These are phyloP conservation scores for Discostella stelligeroides DNA, from an alignment of 108 stramenopile species.

Conservation along the genomic window DNA sequence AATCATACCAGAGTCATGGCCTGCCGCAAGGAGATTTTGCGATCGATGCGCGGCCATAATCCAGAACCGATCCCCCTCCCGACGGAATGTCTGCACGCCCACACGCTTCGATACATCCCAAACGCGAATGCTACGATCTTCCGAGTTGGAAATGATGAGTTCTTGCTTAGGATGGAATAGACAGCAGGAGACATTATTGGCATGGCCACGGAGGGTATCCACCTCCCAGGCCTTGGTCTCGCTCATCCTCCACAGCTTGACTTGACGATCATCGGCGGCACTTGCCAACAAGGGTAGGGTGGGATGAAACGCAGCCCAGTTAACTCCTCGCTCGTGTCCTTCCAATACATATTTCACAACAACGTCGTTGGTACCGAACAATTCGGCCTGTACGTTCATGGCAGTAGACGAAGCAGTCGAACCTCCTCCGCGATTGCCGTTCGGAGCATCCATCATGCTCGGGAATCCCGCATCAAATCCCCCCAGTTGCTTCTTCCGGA, in stretches of 20 bases:
- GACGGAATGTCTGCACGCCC: slow-evolving; percentile 97
- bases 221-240: slow-evolving; percentile 99
- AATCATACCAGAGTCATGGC: slow-evolving; percentile 99
- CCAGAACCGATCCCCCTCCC: slow-evolving; percentile 99
- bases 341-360: slow-evolving; percentile 99
- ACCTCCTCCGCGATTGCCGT: slow-evolving; percentile 31
- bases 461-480: slow-evolving; percentile 51
- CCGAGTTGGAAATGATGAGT: slow-evolving; percentile 96
- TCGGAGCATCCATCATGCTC: slow-evolving; percentile 41
- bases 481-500: slow-evolving; percentile 94
- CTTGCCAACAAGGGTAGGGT: slow-evolving; percentile 95
- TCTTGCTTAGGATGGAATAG: slow-evolving; percentile 99
- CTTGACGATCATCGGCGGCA: slow-evolving; percentile 98
- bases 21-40: slow-evolving; percentile 98
- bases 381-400: slow-evolving; percentile 94
- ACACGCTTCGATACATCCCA: slow-evolving; percentile 98
- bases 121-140: slow-evolving; percentile 98
- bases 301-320: slow-evolving; percentile 99
- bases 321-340: slow-evolving; percentile 99
- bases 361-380: slow-evolving; percentile 99
- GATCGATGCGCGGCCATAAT: slow-evolving; percentile 92
- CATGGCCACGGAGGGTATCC: slow-evolving; percentile 98
- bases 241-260: slow-evolving; percentile 99
- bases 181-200: slow-evolving; percentile 98
- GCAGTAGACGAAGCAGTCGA: slow-evolving; percentile 62